Evolutionary conservation across 2,329 filamentous ascomycete genomes (phyloP).

Genomic region (Paracoccidioides lutzii): DNA sequence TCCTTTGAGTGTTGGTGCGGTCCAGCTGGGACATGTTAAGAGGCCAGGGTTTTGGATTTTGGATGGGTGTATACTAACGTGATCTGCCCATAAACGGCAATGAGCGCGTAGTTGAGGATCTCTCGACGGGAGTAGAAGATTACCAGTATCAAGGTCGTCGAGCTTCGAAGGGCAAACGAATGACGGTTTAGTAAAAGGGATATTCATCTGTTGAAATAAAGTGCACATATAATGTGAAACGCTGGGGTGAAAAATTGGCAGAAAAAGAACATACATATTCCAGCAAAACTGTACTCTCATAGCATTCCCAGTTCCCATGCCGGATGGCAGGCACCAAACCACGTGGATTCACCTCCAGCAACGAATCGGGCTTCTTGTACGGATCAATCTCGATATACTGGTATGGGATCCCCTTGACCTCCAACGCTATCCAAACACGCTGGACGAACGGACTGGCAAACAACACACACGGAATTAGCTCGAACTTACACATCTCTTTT

Average conservation of each 20-base stretch:
- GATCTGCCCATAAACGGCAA: conserved; percentile 67
- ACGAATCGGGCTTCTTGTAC: conserved; percentile 56
- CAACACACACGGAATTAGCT: conserved; percentile 10
- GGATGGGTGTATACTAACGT: conserved; percentile 40
- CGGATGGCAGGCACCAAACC: conserved; percentile 64
- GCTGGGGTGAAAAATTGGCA: neutral
- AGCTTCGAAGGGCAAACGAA: conserved; percentile 36
- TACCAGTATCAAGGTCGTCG: conserved; percentile 55
- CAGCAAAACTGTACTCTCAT: conserved; percentile 69
- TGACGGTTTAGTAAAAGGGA: neutral
- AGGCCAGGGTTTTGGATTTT: neutral
- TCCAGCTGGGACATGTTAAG: neutral
- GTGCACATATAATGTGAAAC: neutral
- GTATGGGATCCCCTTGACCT: conserved; percentile 64
- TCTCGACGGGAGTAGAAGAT: conserved; percentile 50
- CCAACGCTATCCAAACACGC: conserved; percentile 77
- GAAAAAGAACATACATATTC: conserved; percentile 55
- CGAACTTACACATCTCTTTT: neutral
- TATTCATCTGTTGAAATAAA: neutral
- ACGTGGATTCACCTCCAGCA: conserved; percentile 63
- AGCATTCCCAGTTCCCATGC: conserved; percentile 68
- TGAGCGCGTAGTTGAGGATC: conserved; percentile 57
- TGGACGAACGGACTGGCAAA: conserved; percentile 62
- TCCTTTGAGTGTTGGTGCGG: no score
- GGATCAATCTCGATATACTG: conserved; percentile 81